phyloP scores from a whole-genome alignment of 345 rosid species.

The Carallia brachiata region DNA sequence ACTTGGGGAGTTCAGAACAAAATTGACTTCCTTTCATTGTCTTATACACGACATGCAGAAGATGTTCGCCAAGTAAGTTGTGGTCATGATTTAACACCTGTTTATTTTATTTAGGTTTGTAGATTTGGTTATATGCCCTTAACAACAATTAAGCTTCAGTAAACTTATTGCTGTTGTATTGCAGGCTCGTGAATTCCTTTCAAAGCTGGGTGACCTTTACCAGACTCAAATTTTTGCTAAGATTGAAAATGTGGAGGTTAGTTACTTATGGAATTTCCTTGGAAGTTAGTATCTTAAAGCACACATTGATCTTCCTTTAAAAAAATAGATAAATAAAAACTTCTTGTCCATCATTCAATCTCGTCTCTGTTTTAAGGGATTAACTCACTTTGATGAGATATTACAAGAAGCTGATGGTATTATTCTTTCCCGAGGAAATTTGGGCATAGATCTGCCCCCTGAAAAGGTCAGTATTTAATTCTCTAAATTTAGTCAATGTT shows the following conservation, averaged over 20 bases:
- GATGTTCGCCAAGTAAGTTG: conserved; percentile 81
- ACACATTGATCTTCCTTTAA: too few species aligned
- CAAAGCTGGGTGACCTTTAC: conserved; percentile 71
- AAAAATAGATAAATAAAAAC: not conserved
- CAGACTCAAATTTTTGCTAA: conserved; percentile 96
- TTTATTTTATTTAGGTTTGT: not conserved
- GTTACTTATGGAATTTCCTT: conserved; percentile 4
- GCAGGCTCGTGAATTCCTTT: conserved; percentile 86
- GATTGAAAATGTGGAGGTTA: conserved; percentile 90
- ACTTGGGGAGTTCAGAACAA: conserved; percentile 93
- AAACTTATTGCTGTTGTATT: conserved; percentile 11
- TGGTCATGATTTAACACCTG: not conserved
- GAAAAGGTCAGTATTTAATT: conserved; percentile 67
- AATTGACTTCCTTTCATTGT: conserved; percentile 91
- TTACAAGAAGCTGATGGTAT: conserved; percentile 98
- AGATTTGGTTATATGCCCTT: not conserved
- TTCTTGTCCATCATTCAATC: conserved; percentile 3
- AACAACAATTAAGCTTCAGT: not conserved
- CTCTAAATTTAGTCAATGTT: not conserved
- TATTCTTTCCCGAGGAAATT: conserved; percentile 95
- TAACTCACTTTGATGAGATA: conserved; percentile 95
- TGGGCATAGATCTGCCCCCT: conserved; percentile 97
- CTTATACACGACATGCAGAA: conserved; percentile 91
- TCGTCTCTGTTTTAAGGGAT: conserved; percentile 47
- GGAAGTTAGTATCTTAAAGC: not conserved